Base-by-base conservation (phyloP, 23 red algal genomes). In the Gracilariopsis chorda region DNA sequence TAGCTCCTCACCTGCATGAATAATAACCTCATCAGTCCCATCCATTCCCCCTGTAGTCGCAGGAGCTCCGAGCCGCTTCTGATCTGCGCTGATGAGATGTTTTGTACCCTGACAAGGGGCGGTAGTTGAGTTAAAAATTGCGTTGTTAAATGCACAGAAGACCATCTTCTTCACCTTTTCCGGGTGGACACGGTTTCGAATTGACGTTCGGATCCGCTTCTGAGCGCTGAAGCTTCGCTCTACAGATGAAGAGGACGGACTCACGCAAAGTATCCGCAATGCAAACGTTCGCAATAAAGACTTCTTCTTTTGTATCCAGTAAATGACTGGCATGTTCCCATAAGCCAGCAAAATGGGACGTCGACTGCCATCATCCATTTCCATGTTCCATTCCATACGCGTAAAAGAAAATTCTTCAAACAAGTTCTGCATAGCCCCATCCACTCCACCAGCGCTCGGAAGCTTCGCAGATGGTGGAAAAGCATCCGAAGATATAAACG, bases 121-220 rank as follows among this genome's bases (percentile, higher is more conserved):
- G n/a, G n/a, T n/a, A n/a, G n/a, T n/a, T n/a, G n/a, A n/a, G n/a
- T 64, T 64, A 2, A 23, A 30, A 32, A 33, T 34, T 3, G 28
- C 11, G 16, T 64, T 33, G 59, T 64, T 64, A 25, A 64, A 34
- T 8, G 59, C 59, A 1, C 78, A 46, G 37, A 83, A 83, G 0
- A 83, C 57, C 23, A 83, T 11, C 35, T 40, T 83, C 19, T 64
- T 28, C 64, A 83, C 78, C 53, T 83, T 67, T 43, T 83, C 51
- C 23, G 60, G 40, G 14, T 35, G 1, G 17, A 83, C 52, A 20
- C 49, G 33, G 42, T 83, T 83, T 36, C 53, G 24, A 11, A 23
- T 30, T 55, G 37, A 37, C n/a, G 56, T 83, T 34, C 35, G 4
- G 21, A 83, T 57, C 32, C 78, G 48, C 24, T 43, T 52, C 52